Conservation (phyloP, 2,329 filamentous ascomycete species). For the Dothideomycetes sp. region DNA sequence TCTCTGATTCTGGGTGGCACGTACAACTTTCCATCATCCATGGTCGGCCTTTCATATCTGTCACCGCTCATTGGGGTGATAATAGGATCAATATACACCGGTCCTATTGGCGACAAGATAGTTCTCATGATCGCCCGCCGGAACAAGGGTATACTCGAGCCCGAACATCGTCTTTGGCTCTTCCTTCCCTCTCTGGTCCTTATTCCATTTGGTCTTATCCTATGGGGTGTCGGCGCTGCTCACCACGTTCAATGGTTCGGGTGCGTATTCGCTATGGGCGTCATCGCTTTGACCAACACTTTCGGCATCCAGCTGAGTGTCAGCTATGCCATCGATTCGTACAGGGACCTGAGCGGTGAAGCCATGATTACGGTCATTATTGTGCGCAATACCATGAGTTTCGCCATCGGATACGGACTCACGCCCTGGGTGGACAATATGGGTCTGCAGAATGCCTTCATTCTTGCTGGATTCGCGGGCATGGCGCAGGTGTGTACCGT, state of each 20-base stretch:
- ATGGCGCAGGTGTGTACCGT: slow-evolving; percentile 27
- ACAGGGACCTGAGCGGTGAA: slow-evolving; percentile 37
- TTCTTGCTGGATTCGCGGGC: slow-evolving; percentile 31
- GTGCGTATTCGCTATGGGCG: slow-evolving; percentile 36
- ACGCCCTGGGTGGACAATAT: slow-evolving; percentile 34
- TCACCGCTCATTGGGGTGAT: slow-evolving; percentile 24
- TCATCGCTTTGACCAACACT: slow-evolving; percentile 33
- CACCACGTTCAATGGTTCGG: slow-evolving; percentile 20
- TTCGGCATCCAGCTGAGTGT: slow-evolving; percentile 34
- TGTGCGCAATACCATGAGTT: slow-evolving; percentile 39
- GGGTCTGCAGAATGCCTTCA: slow-evolving; percentile 32
- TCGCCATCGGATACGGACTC: slow-evolving; percentile 40
- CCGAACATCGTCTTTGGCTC: slow-evolving; percentile 30
- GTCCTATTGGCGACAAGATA: slow-evolving; percentile 24
- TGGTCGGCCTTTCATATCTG: slow-evolving; percentile 28
- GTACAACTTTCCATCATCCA: slow-evolving; percentile 27
- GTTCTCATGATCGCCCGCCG: slow-evolving; percentile 24
- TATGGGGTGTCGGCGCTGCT: slow-evolving; percentile 42
- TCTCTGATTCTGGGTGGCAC: slow-evolving; percentile 27
- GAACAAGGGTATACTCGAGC: slow-evolving; percentile 28
- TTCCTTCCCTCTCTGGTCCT: slow-evolving; percentile 29
- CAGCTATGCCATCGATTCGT: slow-evolving; percentile 38
- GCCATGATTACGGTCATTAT: slow-evolving; percentile 41
- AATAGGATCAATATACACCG: slow-evolving; percentile 24
- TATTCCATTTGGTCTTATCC: slow-evolving; percentile 32